A percentile compares a stretch with the other conserved stretches of the same genome.
phyloP scores from a whole-genome alignment of 2,329 filamentous ascomycete species.

The Phialemoniopsis sp. region DNA sequence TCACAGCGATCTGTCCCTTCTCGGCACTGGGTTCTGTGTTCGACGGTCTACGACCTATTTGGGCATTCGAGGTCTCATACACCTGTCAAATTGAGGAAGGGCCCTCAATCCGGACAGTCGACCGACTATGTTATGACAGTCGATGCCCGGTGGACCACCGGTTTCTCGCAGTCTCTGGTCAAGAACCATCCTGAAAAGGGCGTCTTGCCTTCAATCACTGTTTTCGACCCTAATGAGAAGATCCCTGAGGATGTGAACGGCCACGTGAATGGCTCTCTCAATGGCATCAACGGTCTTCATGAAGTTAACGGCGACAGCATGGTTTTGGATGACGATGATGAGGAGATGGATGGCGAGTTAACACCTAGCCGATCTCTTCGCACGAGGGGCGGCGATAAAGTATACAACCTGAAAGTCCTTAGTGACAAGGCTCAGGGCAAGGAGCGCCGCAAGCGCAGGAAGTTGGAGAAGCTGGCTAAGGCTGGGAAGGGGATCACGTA shows the following conservation, averaged over 20 bases:
- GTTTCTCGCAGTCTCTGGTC: constrained; percentile 26
- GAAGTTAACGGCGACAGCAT: constrained; percentile 17
- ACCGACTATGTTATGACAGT: constrained; percentile 46
- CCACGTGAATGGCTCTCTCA: constrained; percentile 19
- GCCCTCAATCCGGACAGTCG: constrained; percentile 15
- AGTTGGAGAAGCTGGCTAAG: constrained; percentile 18
- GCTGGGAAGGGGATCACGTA: constrained; percentile 41
- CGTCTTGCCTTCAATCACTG: constrained; percentile 39
- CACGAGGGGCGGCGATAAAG: constrained; percentile 40
- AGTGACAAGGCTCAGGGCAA: constrained; percentile 54
- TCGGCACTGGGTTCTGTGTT: constrained; percentile 32
- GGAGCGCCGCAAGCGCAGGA: constrained; percentile 38
- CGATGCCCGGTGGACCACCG: constrained; percentile 41
- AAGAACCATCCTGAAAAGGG: constrained; percentile 29
- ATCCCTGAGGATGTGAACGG: constrained; percentile 19
- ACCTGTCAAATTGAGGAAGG: constrained; percentile 27
- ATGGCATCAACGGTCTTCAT: constrained; percentile 8
- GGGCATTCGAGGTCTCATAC: constrained; percentile 26
- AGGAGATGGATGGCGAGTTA: constrained; percentile 38
- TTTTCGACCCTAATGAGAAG: constrained; percentile 26
- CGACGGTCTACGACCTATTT: constrained; percentile 35
- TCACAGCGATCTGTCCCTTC: constrained; percentile 16
- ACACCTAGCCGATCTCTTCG: constrained; percentile 50
- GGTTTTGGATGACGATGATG: constrained; percentile 32
- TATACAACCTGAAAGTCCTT: constrained; percentile 57